Conservation (phyloP, 768 basidiomycete species). For the Xerocomus brunneocitrinus region DNA sequence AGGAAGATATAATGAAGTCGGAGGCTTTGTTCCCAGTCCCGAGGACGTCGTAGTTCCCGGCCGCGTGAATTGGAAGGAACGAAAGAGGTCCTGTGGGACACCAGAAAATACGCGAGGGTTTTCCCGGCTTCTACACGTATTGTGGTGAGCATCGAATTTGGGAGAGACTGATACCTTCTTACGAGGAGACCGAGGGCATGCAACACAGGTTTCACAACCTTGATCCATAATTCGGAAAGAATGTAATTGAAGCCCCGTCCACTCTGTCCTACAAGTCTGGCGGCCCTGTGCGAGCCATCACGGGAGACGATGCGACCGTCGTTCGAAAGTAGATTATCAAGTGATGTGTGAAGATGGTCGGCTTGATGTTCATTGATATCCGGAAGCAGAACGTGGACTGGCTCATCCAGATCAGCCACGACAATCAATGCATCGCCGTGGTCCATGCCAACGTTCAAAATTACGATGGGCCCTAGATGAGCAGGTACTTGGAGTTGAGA, state of each 20-base stretch:
- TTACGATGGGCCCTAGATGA: neutral
- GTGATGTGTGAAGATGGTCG: neutral
- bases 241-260: neutral
- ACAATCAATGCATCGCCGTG: neutral
- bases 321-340: neutral
- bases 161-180: neutral
- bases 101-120: neutral
- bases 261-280: neutral
- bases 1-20: neutral
- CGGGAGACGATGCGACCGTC: neutral
- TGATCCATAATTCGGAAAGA: neutral
- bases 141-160: neutral
- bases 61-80: neutral
- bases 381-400: neutral
- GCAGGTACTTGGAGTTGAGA: neutral
- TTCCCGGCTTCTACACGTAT: neutral
- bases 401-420: neutral
- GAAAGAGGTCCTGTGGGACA: neutral
- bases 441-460: neutral
- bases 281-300: neutral
- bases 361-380: neutral
- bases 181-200: neutral
- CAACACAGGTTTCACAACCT: neutral
- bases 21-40: neutral
- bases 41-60: neutral